A percentile compares a stretch with the other conserved stretches of the same genome.
Conservation (phyloP, 805 yeast genomes). For the Zygosaccharomyces kombuchaensis region DNA sequence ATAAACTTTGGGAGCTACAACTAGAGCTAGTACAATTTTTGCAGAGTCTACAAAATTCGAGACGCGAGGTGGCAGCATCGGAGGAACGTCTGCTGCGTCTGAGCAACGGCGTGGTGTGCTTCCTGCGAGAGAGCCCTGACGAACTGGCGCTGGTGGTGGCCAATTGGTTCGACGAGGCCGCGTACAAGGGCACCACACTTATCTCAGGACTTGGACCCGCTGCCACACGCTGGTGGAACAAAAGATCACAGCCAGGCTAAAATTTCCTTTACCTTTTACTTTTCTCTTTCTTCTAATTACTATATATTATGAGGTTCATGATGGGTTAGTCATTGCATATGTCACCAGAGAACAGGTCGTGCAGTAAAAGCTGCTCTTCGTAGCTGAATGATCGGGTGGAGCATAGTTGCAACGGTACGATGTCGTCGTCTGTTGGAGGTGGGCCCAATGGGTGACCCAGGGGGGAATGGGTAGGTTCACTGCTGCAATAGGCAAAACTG, state of each 20-base stretch:
- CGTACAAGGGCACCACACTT: conserved; percentile 8
- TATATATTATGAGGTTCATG: neutral
- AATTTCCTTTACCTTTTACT: neutral
- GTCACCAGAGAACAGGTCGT: conserved; percentile 23
- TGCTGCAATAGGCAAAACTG: conserved; percentile 9
- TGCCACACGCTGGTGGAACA: conserved; percentile 26
- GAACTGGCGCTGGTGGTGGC: conserved; percentile 22
- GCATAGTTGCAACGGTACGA: conserved; percentile 6
- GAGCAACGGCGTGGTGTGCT: conserved; percentile 34
- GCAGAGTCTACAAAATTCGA: conserved; percentile 17
- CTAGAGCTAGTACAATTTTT: conserved; percentile 21
- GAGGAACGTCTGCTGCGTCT: conserved; percentile 31
- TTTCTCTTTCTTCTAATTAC: neutral
- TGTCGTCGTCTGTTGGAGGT: conserved; percentile 14
- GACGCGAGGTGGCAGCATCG: conserved; percentile 8
- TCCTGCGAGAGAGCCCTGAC: conserved; percentile 19
- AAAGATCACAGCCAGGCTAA: neutral
- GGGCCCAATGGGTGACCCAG: conserved; percentile 8
- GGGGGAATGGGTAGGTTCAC: neutral
- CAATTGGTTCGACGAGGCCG: conserved; percentile 30
- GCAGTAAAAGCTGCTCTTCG: conserved; percentile 15
- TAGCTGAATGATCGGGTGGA: conserved; percentile 1
- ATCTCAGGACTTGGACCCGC: conserved; percentile 24
- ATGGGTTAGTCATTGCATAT: conserved; percentile 14
- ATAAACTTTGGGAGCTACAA: conserved; percentile 27